Evolutionary conservation across 1,139 yeast genomes (phyloP), one percentile per base, ranked within the genome.

Genomic region (Kluyveromyces marxianus): DNA sequence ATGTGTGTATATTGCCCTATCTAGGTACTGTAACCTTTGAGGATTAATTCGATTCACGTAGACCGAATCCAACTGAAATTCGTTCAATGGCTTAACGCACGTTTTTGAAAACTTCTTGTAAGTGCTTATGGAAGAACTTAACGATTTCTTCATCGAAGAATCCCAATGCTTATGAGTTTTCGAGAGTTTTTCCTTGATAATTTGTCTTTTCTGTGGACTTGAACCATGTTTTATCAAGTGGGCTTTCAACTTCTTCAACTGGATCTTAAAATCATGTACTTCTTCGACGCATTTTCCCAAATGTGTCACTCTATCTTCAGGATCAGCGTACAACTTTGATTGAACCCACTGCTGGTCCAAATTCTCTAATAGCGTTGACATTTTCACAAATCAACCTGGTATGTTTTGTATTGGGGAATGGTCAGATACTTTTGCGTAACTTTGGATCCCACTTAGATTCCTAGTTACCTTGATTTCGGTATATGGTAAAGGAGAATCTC

Each of bases 11-110:
- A 62, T 57, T 2, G 64, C 63, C 6, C 46, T 43, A 24, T 55
- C 54, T 29, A 62, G 53, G 44, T 53, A 48, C 21, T 43, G 30
- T 39, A 50, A 53, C 4, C 54, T 48, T 25, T 48, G 54, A 5
- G 51, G 43, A 2, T 60, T 55, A 8, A 73, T 57, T 30, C 63
- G 63, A 49, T 72, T 66, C 26, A 63, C 59, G 48, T 71, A 72
- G 10, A 71, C 65, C 24, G 64, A 61, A 38, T 66, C 68, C 7
- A 67, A 42, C n/a, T 63, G 59, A 39, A 65, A 66, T 2, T 63
- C 66, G 45, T 64, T 67, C 10, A 69, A 41, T 47, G 64, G 68
- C 25, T 64, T 67, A 4, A 66, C 44, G 0, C 64, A 51, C 30
- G 58, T 57, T 38, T 64, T 62, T 26, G 66, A 60, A 45, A 69